Conservation (phyloP, 2,329 filamentous ascomycete genomes). For the Colletotrichum chlorophyti region DNA sequence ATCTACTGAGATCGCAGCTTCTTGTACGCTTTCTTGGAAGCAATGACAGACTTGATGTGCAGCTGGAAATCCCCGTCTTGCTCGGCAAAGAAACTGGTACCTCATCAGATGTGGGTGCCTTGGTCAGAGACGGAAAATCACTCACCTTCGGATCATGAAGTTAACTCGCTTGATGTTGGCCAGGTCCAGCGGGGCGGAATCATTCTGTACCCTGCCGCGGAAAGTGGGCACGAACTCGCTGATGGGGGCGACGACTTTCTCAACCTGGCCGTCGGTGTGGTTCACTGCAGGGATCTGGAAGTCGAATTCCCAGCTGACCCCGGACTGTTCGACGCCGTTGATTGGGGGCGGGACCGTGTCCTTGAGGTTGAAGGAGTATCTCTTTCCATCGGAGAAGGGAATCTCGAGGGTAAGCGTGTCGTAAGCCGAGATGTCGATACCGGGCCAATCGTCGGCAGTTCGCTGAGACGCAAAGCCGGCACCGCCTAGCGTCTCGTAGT, state of each 20-base stretch:
- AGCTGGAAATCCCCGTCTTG: slow-evolving; percentile 70
- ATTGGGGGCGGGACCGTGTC: slow-evolving; percentile 66
- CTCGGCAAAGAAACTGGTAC: slow-evolving; percentile 72
- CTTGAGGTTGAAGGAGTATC: slow-evolving; percentile 78
- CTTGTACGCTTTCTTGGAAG: neutral
- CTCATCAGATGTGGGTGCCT: neutral
- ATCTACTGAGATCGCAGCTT: neutral
- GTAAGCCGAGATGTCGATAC: slow-evolving; percentile 69
- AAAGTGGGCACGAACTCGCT: slow-evolving; percentile 73
- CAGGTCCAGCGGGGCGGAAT: slow-evolving; percentile 65
- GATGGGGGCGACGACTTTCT: slow-evolving; percentile 66
- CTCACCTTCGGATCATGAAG: slow-evolving; percentile 82
- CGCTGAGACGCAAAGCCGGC: slow-evolving; percentile 84
- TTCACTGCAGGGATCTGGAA: slow-evolving; percentile 50
- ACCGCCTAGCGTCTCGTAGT: slow-evolving; percentile 77
- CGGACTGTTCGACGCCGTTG: slow-evolving; percentile 73
- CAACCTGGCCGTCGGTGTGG: slow-evolving; percentile 33
- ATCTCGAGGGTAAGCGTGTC: slow-evolving; percentile 66
- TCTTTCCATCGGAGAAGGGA: slow-evolving; percentile 63
- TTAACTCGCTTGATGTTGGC: slow-evolving; percentile 69
- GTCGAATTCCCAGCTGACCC: slow-evolving; percentile 76
- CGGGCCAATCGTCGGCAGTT: slow-evolving; percentile 61
- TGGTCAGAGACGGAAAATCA: neutral
- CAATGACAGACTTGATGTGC: slow-evolving; percentile 20
- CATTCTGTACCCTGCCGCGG: slow-evolving; percentile 68